phyloP scores from a whole-genome alignment of 2,329 filamentous ascomycete species.

The Monosporascus sp. region DNA sequence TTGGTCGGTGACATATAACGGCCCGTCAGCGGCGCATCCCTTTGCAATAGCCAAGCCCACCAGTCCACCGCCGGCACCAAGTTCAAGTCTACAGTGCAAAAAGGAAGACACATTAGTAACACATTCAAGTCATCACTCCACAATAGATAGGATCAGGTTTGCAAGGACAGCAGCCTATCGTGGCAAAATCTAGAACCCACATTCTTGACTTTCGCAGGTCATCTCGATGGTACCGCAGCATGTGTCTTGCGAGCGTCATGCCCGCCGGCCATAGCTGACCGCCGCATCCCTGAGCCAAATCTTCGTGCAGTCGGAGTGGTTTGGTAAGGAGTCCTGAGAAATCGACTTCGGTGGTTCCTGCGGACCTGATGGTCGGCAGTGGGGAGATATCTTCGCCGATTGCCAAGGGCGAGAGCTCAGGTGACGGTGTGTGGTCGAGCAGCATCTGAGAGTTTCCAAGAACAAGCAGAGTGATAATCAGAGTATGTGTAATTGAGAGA shows the following conservation, averaged over 20 bases:
- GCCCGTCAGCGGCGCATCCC: conserved; percentile 46
- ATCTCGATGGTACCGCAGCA: conserved; percentile 68
- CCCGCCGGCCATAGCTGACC: conserved; percentile 94
- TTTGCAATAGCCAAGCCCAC: conserved; percentile 63
- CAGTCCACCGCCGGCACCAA: conserved; percentile 87
- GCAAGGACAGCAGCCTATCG: neutral
- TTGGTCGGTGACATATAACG: conserved; percentile 84
- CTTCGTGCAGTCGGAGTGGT: conserved; percentile 74
- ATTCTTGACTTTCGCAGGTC: conserved; percentile 63
- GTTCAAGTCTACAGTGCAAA: conserved; percentile 61
- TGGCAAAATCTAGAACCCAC: conserved; percentile 43
- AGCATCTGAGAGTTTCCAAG: neutral
- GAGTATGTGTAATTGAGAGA: neutral
- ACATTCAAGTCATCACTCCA: neutral
- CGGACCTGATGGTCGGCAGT: conserved; percentile 52
- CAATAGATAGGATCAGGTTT: neutral
- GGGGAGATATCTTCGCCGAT: conserved; percentile 53
- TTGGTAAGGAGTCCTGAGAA: conserved; percentile 70
- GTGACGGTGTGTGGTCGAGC: conserved; percentile 33
- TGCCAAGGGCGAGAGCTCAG: conserved; percentile 43
- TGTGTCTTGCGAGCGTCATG: conserved; percentile 79
- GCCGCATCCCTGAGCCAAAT: conserved; percentile 82
- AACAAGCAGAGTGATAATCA: neutral
- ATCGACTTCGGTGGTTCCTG: conserved; percentile 45
- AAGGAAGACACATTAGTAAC: conserved; percentile 1